Conservation (phyloP, 2,329 filamentous ascomycete genomes). For the Akanthomyces uredinophilus region DNA sequence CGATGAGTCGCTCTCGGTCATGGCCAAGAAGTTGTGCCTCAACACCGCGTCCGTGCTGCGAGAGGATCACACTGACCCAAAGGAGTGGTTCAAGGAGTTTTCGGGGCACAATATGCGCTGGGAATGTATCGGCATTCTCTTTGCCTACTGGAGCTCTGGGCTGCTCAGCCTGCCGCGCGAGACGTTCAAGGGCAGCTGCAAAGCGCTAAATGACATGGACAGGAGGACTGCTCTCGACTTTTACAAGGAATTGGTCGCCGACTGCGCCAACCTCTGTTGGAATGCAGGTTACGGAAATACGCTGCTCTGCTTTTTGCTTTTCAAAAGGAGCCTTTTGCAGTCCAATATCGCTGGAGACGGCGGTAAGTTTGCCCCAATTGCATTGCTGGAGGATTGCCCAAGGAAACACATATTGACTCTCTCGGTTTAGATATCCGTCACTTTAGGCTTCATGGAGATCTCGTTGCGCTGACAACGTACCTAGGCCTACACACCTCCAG, state of each 20-base stretch:
- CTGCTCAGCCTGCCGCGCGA: slow-evolving; percentile 7
- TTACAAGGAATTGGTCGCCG: slow-evolving; percentile 14
- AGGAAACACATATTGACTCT: background rate
- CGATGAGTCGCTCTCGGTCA: slow-evolving; percentile 21
- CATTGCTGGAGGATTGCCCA: background rate
- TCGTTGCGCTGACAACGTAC: slow-evolving; percentile 15
- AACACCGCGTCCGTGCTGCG: slow-evolving; percentile 29
- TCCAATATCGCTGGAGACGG: slow-evolving; percentile 32
- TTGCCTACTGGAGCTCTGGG: slow-evolving; percentile 20
- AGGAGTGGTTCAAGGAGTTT: slow-evolving; percentile 31
- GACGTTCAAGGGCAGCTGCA: slow-evolving; percentile 4
- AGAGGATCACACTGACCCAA: slow-evolving; percentile 28
- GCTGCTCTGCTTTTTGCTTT: slow-evolving; percentile 28
- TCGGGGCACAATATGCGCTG: slow-evolving; percentile 31
- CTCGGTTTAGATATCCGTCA: slow-evolving; percentile 3
- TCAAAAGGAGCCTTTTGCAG: slow-evolving; percentile 27
- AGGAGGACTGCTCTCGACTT: slow-evolving; percentile 17
- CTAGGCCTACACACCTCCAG: slow-evolving; percentile 15
- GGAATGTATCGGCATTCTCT: slow-evolving; percentile 34
- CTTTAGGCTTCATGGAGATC: slow-evolving; percentile 15
- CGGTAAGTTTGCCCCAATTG: slow-evolving; percentile 22
- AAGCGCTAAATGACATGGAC: slow-evolving; percentile 9
- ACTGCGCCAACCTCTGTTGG: slow-evolving; percentile 26
- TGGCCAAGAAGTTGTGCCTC: slow-evolving; percentile 27
- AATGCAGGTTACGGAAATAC: slow-evolving; percentile 25